Evolutionary conservation across 371 early-diverging fungal species (phyloP), one percentile per base, ranked within the genome.

Genomic region (Rhizopus delemar): DNA sequence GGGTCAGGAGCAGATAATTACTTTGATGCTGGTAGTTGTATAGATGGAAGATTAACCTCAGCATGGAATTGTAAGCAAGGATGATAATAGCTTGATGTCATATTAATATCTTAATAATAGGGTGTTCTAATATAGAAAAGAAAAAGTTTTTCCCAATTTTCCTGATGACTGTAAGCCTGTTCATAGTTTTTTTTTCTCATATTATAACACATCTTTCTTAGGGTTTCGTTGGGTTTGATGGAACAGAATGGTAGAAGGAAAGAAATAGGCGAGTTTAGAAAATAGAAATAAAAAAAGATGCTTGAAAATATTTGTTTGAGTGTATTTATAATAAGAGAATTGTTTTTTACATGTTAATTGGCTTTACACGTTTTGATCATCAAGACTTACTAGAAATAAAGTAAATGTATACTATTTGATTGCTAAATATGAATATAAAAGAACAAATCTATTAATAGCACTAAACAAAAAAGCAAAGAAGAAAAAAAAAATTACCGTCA

Each of bases 1-100:
- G 98, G 98, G 0, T 92, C 93, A 35, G 98, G 98, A 9, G 93
- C 92, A 0, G 94, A 94, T 69, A 95, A 94, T 74, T 95, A 92
- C 63, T 94, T 91, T 74, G 90, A 94, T 61, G 97, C 98, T 29
- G 98, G 98, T 22, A 75, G 88, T n/a, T 98, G 98, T 70, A 96
- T 98, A 75, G 98, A 98, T 61, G 98, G 97, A 31, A 81, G 98
- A 41, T 70, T 97, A 59, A 97, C 97, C 1, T 88, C 89, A 43
- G 92, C 93, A 11, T 93, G 96, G 97, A 96, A 97, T 71, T 97
- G 96, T 78, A 73, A 74, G 73, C 3, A 38, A 8, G 13, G 39
- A 2, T 38, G 8, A 11, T 11, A 38, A 38, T 38, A 38, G 13
- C 11, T 11, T 11, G 5, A 13, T 8, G 39, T 11, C 13, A 38